phyloP scores from a whole-genome alignment of 345 rosid genomes.

The Gossypium bickii region DNA sequence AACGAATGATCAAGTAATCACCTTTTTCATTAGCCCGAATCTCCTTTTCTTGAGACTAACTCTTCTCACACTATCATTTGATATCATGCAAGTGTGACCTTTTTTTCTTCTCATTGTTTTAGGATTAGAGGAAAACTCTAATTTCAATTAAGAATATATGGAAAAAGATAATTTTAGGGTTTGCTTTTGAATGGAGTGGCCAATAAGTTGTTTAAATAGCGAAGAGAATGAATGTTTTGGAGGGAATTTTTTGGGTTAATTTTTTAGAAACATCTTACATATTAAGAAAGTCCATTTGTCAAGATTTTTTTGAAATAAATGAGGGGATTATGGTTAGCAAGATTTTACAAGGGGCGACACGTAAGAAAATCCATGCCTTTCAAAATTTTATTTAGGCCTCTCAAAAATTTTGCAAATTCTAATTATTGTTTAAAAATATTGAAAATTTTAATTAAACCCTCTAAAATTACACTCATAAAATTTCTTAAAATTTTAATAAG shows the following conservation, averaged over 20 bases:
- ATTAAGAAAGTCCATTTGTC: slow-evolving; percentile 9
- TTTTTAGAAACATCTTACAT: background rate
- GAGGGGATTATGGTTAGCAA: background rate
- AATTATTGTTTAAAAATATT: too few species aligned
- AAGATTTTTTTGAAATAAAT: background rate
- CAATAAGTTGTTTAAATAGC: background rate
- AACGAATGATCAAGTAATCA: slow-evolving; percentile 34
- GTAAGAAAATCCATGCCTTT: too few species aligned
- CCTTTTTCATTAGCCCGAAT: slow-evolving; percentile 40
- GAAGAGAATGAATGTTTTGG: background rate
- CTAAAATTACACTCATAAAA: too few species aligned
- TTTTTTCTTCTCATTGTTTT: slow-evolving; percentile 46
- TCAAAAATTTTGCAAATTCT: too few species aligned
- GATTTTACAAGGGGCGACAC: background rate
- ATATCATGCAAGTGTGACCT: slow-evolving; percentile 38
- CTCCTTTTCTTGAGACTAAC: slow-evolving; percentile 46
- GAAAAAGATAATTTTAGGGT: background rate
- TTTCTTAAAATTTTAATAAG: too few species aligned
- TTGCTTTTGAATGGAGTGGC: background rate
- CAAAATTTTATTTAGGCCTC: too few species aligned
- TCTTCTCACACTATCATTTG: slow-evolving; percentile 34
- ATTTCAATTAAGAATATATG: background rate
- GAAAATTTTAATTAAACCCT: too few species aligned
- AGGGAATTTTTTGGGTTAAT: too few species aligned
- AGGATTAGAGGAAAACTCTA: background rate